Evolutionary conservation across 2,329 filamentous ascomycete species (phyloP).

Genomic region (Rhytidhysteron rufulum): DNA sequence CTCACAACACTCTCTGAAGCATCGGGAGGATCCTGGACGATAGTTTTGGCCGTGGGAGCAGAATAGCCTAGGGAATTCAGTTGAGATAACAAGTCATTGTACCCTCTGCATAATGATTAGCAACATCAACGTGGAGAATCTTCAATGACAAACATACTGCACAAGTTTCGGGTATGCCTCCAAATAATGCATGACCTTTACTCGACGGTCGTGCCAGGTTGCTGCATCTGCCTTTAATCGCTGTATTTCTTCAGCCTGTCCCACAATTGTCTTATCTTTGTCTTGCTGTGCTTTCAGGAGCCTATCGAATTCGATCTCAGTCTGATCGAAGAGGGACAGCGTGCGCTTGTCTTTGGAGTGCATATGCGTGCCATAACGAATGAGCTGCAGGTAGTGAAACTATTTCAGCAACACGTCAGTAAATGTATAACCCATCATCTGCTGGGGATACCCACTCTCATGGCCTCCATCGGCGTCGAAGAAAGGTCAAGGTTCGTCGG

Average conservation of each 20-base stretch:
- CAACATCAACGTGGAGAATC: not conserved
- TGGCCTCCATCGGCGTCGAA: slow-evolving; percentile 37
- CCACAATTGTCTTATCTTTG: slow-evolving; percentile 12
- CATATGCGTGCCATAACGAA: slow-evolving; percentile 23
- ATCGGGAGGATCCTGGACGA: slow-evolving; percentile 15
- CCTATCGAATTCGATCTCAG: slow-evolving; percentile 14
- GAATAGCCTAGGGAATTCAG: slow-evolving; percentile 6
- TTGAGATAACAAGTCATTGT: no score
- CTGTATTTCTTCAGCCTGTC: slow-evolving; percentile 18
- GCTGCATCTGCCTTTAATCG: slow-evolving; percentile 12
- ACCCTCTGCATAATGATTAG: not conserved
- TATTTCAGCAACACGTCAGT: slow-evolving; percentile 19
- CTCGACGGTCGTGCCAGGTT: slow-evolving; percentile 28
- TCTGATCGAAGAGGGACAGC: not conserved
- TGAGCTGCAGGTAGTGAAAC: slow-evolving; percentile 46
- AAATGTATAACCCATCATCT: not conserved
- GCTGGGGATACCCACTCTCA: slow-evolving; percentile 32
- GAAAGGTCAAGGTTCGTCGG: slow-evolving; percentile 38
- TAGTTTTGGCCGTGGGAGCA: slow-evolving; percentile 5
- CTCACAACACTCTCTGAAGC: not conserved
- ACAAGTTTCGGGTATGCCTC: slow-evolving; percentile 29
- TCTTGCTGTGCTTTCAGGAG: slow-evolving; percentile 18
- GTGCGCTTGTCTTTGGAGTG: not conserved
- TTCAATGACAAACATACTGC: slow-evolving; percentile 13
- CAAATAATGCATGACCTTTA: slow-evolving; percentile 33